A percentile compares a stretch with the other conserved stretches of the same genome.
Conservation (phyloP, 768 basidiomycete genomes). For the Phylloporus sp. region DNA sequence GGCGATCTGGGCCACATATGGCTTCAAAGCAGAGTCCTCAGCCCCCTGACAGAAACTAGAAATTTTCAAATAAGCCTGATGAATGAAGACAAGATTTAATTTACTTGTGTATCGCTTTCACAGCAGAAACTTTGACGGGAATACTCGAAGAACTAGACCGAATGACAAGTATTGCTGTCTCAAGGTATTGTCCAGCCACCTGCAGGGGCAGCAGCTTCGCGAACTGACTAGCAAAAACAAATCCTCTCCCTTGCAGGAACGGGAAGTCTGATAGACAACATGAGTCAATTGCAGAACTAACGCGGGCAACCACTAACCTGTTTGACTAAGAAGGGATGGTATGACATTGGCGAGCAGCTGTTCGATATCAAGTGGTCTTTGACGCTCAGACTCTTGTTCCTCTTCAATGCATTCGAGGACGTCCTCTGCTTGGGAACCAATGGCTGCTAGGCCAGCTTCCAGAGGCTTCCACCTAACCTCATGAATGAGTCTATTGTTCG, state of each 20-base stretch:
- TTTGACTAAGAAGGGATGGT: slow-evolving; percentile 66
- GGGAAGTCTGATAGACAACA: slow-evolving; percentile 56
- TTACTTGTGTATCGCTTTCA: slow-evolving; percentile 91
- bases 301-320: slow-evolving; percentile 47
- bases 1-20: slow-evolving; percentile 71
- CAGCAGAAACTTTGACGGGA: slow-evolving; percentile 92
- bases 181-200: slow-evolving; percentile 81
- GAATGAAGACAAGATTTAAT: slow-evolving; percentile 17
- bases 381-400: slow-evolving; percentile 58
- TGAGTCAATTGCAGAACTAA: neutral
- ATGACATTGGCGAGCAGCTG: slow-evolving; percentile 73
- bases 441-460: slow-evolving; percentile 77
- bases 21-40: slow-evolving; percentile 50
- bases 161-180: slow-evolving; percentile 82
- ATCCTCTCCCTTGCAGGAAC: slow-evolving; percentile 92
- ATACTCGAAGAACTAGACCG: slow-evolving; percentile 67
- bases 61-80: slow-evolving; percentile 7
- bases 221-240: slow-evolving; percentile 92
- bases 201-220: slow-evolving; percentile 66
- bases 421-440: slow-evolving; percentile 78
- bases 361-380: slow-evolving; percentile 73
- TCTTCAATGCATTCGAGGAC: slow-evolving; percentile 76
- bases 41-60: slow-evolving; percentile 66
- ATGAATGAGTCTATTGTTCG: slow-evolving; percentile 2
- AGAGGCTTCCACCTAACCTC: slow-evolving; percentile 81